Base-by-base conservation (phyloP, 2,329 filamentous ascomycete genomes). In the Thelonectria olida region DNA sequence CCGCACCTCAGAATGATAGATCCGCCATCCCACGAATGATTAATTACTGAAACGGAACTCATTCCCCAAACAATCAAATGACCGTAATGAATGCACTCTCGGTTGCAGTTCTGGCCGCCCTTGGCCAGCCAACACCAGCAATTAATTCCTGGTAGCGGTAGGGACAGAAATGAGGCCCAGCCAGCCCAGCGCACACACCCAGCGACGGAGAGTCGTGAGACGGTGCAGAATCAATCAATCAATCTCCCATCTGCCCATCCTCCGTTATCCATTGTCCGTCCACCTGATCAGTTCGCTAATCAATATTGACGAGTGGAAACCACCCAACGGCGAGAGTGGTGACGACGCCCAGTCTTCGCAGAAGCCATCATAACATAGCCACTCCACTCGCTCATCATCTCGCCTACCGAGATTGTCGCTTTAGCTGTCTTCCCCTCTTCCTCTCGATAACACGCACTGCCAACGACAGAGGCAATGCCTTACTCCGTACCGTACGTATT, bases 371-470 rank as follows among this genome's bases (percentile, higher is more conserved):
- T 52, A 38, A 45, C 42, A 36, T 34, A 17, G 20, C 10, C 51
- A 45, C 51, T 54, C 51, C 27, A 45, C 51, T 27, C 27, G 31
- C 34, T 17, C 50, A 42, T 44, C 50, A 22, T 23, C n/a, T n/a
- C n/a, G n/a, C n/a, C n/a, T n/a, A n/a, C n/a, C n/a, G n/a, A n/a
- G n/a, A n/a, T n/a, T n/a, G n/a, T n/a, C n/a, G n/a, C n/a, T n/a
- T n/a, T n/a, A n/a, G n/a, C n/a, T n/a, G n/a, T n/a, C n/a, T n/a
- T n/a, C n/a, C n/a, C n/a, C n/a, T n/a, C n/a, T n/a, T n/a, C n/a
- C n/a, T n/a, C n/a, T n/a, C n/a, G n/a, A n/a, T n/a, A n/a, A n/a
- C n/a, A n/a, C n/a, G n/a, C n/a, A n/a, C n/a, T n/a, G n/a, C n/a
- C n/a, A n/a, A n/a, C n/a, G n/a, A n/a, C n/a, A n/a, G n/a, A n/a